Base-by-base conservation (phyloP, 305 asterid species). In the Euphrasia arctica region DNA sequence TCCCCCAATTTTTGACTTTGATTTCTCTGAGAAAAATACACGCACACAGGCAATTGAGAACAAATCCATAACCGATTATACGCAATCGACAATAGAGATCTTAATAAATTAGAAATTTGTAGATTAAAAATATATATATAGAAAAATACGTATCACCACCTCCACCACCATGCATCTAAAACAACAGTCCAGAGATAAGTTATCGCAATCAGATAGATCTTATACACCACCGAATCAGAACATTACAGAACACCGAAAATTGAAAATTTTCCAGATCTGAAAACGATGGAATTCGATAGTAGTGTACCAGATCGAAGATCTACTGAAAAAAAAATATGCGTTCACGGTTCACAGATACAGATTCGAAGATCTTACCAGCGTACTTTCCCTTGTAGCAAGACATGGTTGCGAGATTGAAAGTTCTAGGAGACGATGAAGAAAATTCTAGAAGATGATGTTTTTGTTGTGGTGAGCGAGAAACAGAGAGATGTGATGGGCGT, bases 371-470 rank as follows among this genome's bases (percentile, higher is more conserved):
- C 4, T 66, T 79, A 79, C 84, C 84, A 22, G 84, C 80, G 67
- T 79, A 79, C 63, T 79, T 79, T 58, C 84, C 84, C 51, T 42
- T 67, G 81, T 75, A 79, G 70, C 69, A 63, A 79, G 84, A 60
- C 84, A 79, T 79, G 63, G 13, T 62, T 29, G 55, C 36, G 49
- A 15, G 41, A 34, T 15, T 51, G 10, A 50, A 3, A 14, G 18
- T 3, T 32, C 36, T 32, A 32, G 36, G 5, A 32, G n/a, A 15
- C 18, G 25, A 15, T 4, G 52, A 12, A 11, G 28, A 50, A 3
- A 5, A 51, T 1, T 32, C 36, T 32, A 12, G 56, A 51, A 51
- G 56, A 51, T 34, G 7, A 6, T 34, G 6, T 14, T 5, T 51
- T 13, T 25, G 27, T 5, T 51, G 28, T 13, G 55, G 56, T 15